These are phyloP conservation scores for Penicillium sp. DNA, from an alignment of 2,329 filamentous ascomycete species.

Conservation along the genomic window DNA sequence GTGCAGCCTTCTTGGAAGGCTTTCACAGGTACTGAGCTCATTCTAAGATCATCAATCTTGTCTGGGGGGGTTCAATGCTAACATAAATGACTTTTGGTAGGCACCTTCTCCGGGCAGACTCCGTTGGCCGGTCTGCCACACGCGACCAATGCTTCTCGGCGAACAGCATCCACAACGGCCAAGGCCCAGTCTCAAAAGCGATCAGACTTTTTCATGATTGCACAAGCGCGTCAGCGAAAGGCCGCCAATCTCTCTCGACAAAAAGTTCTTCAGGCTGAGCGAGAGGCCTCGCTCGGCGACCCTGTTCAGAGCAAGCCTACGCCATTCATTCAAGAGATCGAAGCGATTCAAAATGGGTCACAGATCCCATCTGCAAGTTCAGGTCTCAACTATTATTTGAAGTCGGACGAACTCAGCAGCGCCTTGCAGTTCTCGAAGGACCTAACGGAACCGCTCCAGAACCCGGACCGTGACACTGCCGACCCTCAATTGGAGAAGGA, in stretches of 20 bases:
- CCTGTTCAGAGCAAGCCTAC: slow-evolving; percentile 78
- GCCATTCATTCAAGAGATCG: slow-evolving; percentile 66
- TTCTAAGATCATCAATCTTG: neutral
- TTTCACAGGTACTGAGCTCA: slow-evolving; percentile 59
- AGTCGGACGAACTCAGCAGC: slow-evolving; percentile 65
- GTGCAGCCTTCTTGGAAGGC: slow-evolving; percentile 62
- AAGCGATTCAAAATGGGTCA: slow-evolving; percentile 25
- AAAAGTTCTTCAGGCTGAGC: slow-evolving; percentile 67
- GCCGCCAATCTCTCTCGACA: slow-evolving; percentile 79
- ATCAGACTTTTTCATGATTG: slow-evolving; percentile 80
- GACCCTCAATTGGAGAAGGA: slow-evolving; percentile 48
- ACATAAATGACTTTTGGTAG: slow-evolving; percentile 22
- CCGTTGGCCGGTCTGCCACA: slow-evolving; percentile 57
- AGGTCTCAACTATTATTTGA: slow-evolving; percentile 75
- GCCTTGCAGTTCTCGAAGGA: slow-evolving; percentile 69
- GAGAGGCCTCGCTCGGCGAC: slow-evolving; percentile 70
- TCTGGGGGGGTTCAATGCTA: slow-evolving; percentile 12
- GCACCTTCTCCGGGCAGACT: slow-evolving; percentile 39
- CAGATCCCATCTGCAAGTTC: slow-evolving; percentile 18
- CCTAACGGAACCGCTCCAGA: slow-evolving; percentile 54
- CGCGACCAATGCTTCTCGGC: slow-evolving; percentile 58
- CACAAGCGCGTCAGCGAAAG: slow-evolving; percentile 81
- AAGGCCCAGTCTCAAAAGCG: slow-evolving; percentile 67
- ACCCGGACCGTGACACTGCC: slow-evolving; percentile 34
- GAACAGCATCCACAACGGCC: slow-evolving; percentile 66